Percentiles rank a stretch among this genome's conserved stretches.
Evolutionary conservation across 2,329 filamentous ascomycete species (phyloP).

Genomic region (Westerdykella ornata): DNA sequence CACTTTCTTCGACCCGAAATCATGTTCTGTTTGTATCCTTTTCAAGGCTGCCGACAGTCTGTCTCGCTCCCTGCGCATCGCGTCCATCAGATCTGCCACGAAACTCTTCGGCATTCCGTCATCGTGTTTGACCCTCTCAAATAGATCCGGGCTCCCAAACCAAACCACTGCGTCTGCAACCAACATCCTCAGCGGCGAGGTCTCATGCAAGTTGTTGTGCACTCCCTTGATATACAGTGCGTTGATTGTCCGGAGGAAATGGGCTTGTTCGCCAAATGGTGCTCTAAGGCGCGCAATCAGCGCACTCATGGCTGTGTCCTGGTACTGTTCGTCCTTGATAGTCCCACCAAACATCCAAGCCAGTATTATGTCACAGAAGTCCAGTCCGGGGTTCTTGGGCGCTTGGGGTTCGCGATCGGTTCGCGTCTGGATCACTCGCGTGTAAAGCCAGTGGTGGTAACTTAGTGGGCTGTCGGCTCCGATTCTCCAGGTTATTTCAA

Average conservation of each 20-base stretch:
- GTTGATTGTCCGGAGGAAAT: no score
- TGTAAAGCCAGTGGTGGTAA: background rate
- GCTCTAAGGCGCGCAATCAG: slow-evolving; percentile 2
- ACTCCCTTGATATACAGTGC: no score
- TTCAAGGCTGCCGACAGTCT: background rate
- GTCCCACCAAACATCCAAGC: background rate
- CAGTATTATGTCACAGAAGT: background rate
- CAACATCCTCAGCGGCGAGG: background rate
- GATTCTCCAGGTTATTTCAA: background rate
- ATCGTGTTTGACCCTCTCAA: background rate
- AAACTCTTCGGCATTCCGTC: background rate
- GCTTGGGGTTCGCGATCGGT: background rate
- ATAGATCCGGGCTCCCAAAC: background rate
- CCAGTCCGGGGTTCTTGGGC: background rate
- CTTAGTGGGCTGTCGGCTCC: background rate
- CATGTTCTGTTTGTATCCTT: background rate
- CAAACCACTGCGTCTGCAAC: background rate
- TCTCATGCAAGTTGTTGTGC: background rate
- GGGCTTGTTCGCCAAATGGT: no score
- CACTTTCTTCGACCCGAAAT: background rate
- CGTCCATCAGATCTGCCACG: background rate
- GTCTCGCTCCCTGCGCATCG: background rate
- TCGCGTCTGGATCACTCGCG: background rate
- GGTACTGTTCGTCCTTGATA: background rate
- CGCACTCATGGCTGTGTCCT: background rate